phyloP scores from a whole-genome alignment of 2,329 filamentous ascomycete species.

The Colletotrichum sp. region DNA sequence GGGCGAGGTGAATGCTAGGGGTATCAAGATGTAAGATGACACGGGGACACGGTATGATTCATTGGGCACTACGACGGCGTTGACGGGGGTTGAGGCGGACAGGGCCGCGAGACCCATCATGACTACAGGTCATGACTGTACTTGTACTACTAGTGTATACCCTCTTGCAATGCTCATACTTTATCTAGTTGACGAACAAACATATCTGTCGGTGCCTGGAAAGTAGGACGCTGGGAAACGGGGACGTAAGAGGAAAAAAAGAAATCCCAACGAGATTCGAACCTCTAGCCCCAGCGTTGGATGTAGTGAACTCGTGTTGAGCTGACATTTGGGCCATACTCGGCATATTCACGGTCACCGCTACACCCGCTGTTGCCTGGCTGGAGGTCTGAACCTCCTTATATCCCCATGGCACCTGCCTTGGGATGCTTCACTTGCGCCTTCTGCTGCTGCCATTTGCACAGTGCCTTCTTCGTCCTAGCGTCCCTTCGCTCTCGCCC shows the following conservation, averaged over 20 bases:
- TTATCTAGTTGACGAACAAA: neutral
- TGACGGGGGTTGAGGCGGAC: neutral
- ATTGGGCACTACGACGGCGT: neutral
- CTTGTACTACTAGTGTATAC: neutral
- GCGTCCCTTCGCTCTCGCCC: neutral
- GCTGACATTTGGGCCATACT: neutral
- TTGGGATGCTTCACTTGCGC: neutral
- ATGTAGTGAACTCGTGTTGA: neutral
- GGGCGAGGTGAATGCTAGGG: constrained; percentile 66
- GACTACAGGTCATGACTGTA: neutral
- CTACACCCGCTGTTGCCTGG: neutral
- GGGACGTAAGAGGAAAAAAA: neutral
- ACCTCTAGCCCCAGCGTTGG: neutral
- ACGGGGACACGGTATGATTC: neutral
- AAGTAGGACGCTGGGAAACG: neutral
- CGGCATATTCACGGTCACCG: neutral
- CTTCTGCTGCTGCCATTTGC: neutral
- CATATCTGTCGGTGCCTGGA: neutral
- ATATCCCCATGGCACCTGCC: neutral
- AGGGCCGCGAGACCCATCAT: neutral
- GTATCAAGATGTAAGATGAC: constrained; percentile 49
- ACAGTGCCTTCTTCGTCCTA: neutral
- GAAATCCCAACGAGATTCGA: neutral
- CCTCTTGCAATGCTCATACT: neutral
- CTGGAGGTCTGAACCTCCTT: neutral